A percentile compares a stretch with the other conserved stretches of the same genome.
Conservation (phyloP, 345 rosid genomes). For the Rhodomyrtus tomentosa region DNA sequence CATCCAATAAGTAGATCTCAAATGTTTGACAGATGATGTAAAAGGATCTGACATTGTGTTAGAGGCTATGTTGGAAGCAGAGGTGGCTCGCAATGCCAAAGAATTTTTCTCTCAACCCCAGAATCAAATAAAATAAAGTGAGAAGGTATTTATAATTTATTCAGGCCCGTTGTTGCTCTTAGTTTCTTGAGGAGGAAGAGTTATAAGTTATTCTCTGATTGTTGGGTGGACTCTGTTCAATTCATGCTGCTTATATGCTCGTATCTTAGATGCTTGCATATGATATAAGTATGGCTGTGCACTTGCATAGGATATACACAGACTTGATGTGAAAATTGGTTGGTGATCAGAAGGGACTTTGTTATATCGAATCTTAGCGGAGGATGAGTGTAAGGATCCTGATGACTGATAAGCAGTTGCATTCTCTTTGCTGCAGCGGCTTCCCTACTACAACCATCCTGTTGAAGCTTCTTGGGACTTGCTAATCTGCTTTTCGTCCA, state of each 20-base stretch:
- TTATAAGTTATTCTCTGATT: neutral
- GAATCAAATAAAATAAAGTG: conserved; percentile 6
- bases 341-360: neutral
- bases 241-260: no score
- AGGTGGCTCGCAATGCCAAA: conserved; percentile 12
- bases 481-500: conserved; percentile 37
- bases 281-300: neutral
- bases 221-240: neutral
- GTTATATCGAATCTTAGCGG: neutral
- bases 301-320: neutral
- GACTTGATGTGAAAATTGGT: neutral
- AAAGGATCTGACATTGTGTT: conserved; percentile 8
- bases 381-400: neutral
- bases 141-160: neutral
- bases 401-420: conserved; percentile 74
- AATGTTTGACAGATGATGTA: neutral
- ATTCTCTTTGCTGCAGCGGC: conserved; percentile 77
- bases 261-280: no score
- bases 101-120: conserved; percentile 9
- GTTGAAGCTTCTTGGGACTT: conserved; percentile 47
- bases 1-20: neutral
- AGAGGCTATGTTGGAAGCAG: conserved; percentile 10
- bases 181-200: neutral
- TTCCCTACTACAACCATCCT: conserved; percentile 47
- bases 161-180: neutral